Conservation (phyloP, 1,284 basidiomycete genomes). For the Leccinum subatratum region DNA sequence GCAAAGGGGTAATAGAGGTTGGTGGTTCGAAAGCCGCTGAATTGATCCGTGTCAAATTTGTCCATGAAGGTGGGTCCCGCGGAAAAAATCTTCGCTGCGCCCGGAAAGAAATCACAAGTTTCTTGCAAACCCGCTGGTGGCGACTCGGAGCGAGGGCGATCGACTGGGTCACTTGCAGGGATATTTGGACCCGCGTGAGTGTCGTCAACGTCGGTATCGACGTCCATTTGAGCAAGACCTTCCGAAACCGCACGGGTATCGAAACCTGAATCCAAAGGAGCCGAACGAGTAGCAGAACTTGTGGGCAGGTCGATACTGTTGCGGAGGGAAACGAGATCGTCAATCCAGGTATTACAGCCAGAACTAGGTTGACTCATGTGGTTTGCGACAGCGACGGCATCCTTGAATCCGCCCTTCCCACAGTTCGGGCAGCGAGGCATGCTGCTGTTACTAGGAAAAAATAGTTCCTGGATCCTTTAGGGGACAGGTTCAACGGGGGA, state of each 20-base stretch:
- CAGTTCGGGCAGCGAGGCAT: slow-evolving; percentile 1
- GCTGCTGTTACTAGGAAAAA: no score
- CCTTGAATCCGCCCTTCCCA: background rate
- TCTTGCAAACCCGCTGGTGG: no score
- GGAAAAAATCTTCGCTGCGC: no score
- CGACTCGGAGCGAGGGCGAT: no score
- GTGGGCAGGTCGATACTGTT: background rate
- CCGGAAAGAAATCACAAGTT: background rate
- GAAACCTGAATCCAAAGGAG: background rate
- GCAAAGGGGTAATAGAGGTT: no score
- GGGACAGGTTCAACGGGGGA: no score
- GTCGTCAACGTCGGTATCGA: background rate
- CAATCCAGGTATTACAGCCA: slow-evolving; percentile 3
- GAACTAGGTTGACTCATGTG: slow-evolving; percentile 3
- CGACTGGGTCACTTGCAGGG: background rate
- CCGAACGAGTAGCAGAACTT: no score
- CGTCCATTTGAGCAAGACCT: background rate
- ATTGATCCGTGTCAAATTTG: no score
- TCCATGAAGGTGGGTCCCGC: no score
- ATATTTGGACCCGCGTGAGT: background rate
- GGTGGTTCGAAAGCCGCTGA: no score
- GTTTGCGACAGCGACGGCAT: background rate
- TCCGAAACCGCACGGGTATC: background rate
- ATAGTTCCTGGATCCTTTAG: no score
- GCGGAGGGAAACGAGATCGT: background rate